Evolutionary conservation across 2,329 filamentous ascomycete species (phyloP).

Genomic region (Fusarium falciforme): DNA sequence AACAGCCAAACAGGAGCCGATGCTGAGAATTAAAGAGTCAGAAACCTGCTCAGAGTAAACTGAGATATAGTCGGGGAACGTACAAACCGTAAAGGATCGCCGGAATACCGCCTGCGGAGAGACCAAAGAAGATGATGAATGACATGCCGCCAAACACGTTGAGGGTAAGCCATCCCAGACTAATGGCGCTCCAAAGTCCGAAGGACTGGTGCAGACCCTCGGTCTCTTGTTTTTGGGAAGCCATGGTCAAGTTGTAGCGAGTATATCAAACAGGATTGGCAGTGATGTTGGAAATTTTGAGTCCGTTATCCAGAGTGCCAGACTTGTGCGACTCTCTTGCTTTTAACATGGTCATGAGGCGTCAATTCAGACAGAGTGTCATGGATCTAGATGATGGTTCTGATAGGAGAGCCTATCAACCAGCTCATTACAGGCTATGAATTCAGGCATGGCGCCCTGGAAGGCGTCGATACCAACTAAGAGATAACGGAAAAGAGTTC

Average conservation of each 20-base stretch:
- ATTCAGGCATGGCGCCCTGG: neutral
- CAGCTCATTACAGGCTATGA: neutral
- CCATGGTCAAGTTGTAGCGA: neutral
- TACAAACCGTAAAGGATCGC: neutral
- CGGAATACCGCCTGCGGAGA: neutral
- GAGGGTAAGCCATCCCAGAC: neutral
- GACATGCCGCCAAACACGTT: neutral
- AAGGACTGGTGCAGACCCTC: neutral
- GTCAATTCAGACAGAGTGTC: neutral
- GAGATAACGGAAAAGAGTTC: neutral
- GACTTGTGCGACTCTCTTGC: neutral
- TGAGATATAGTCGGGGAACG: neutral
- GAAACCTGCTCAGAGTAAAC: neutral
- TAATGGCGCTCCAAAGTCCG: neutral
- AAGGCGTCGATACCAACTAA: neutral
- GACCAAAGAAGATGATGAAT: neutral
- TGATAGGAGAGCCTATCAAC: neutral
- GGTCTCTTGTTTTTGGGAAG: neutral
- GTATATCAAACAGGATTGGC: neutral
- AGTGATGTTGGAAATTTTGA: neutral
- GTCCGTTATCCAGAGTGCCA: neutral
- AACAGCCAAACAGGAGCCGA: neutral
- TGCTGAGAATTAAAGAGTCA: neutral
- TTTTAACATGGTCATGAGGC: neutral
- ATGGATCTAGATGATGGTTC: neutral